These are phyloP conservation scores for Phytopythium helicoides DNA, from an alignment of 352 stramenopile species.

Conservation along the genomic window DNA sequence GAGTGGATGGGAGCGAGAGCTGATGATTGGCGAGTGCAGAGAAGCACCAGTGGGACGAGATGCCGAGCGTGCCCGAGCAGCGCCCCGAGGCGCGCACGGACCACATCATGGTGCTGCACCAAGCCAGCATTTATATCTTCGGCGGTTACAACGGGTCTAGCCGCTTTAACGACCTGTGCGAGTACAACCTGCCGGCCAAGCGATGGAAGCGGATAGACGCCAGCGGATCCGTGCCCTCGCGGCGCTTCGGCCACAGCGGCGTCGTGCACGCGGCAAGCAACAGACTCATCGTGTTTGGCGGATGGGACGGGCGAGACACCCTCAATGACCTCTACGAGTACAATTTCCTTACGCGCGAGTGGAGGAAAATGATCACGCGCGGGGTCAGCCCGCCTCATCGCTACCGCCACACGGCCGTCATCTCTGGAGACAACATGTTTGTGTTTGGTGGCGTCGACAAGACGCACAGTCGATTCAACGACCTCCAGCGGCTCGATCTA, in stretches of 20 bases:
- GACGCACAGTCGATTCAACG: constrained; percentile 84
- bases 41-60: constrained; percentile 70
- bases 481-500: constrained; percentile 76
- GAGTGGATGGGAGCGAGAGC: too few relatives aligned
- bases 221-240: constrained; percentile 43
- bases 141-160: constrained; percentile 84
- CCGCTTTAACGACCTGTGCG: constrained; percentile 83
- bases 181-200: constrained; percentile 60
- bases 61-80: constrained; percentile 58
- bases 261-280: constrained; percentile 71
- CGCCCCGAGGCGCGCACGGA: constrained; percentile 78
- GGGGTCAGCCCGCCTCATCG: constrained; percentile 65
- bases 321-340: constrained; percentile 84
- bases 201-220: constrained; percentile 53
- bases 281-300: constrained; percentile 81
- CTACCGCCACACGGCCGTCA: constrained; percentile 84
- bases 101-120: constrained; percentile 86
- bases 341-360: constrained; percentile 66
- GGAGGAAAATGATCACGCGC: constrained; percentile 56
- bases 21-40: constrained; percentile 7
- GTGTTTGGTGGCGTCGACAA: constrained; percentile 91
- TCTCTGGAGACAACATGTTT: constrained; percentile 86
- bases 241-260: constrained; percentile 81
- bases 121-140: constrained; percentile 83
- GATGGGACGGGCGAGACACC: constrained; percentile 85